Evolutionary conservation across 768 basidiomycete species (phyloP).

Genomic region (Suillus hirtellus): DNA sequence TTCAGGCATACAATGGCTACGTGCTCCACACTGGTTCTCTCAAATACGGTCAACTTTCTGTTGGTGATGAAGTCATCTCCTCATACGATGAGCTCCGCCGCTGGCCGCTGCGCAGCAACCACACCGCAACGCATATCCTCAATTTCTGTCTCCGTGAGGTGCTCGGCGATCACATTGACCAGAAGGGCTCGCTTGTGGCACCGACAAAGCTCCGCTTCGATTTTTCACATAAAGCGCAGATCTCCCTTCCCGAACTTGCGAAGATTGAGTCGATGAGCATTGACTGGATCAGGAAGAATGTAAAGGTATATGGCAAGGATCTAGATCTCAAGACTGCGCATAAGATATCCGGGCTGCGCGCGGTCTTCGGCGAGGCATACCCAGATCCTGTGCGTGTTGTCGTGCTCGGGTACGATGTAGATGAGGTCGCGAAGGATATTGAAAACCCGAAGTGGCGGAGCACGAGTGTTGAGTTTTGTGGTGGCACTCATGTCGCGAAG

Average conservation of each 20-base stretch:
- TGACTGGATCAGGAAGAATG: conserved; percentile 90
- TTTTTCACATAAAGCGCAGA: conserved; percentile 93
- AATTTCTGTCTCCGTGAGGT: conserved; percentile 92
- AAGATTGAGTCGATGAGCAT: conserved; percentile 83
- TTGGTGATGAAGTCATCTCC: conserved; percentile 82
- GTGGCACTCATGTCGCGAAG: conserved; percentile 97
- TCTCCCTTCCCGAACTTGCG: conserved; percentile 70
- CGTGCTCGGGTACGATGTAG: conserved; percentile 81
- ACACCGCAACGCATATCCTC: conserved; percentile 97
- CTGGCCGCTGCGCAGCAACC: conserved; percentile 96
- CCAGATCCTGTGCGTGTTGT: conserved; percentile 98
- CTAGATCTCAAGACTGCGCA: conserved; percentile 74
- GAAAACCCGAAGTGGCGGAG: conserved; percentile 87
- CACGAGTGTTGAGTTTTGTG: conserved; percentile 97
- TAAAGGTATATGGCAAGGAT: conserved; percentile 87
- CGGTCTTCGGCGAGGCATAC: conserved; percentile 97
- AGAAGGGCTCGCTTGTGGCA: conserved; percentile 96
- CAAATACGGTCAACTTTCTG: conserved; percentile 81
- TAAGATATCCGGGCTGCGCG: conserved; percentile 90
- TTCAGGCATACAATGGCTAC: conserved; percentile 94
- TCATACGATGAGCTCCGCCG: conserved; percentile 96
- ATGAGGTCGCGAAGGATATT: conserved; percentile 83
- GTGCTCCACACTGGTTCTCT: conserved; percentile 89
- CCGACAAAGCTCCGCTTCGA: conserved; percentile 96
- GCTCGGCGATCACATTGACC: conserved; percentile 96